phyloP scores from a whole-genome alignment of 176 grass and related monocot species.

The Carex cristatella region DNA sequence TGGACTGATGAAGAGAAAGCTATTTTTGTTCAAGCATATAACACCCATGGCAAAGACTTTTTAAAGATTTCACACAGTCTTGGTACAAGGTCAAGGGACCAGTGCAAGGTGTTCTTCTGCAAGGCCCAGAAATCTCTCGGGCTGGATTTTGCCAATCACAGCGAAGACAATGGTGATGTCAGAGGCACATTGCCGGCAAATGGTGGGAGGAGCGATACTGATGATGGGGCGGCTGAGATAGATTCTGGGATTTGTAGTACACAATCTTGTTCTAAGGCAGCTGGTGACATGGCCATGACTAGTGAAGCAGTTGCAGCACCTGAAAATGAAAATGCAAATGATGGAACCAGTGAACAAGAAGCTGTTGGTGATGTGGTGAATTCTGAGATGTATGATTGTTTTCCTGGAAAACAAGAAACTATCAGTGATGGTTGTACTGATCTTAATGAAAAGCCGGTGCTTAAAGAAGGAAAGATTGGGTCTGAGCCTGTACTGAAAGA shows the following conservation, averaged over 20 bases:
- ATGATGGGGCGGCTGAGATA: conserved; percentile 36
- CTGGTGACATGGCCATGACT: conserved; percentile 19
- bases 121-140: conserved; percentile 41
- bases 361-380: not conserved
- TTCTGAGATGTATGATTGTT: conserved; percentile 18
- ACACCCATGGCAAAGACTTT: conserved; percentile 43
- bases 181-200: not conserved
- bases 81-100: conserved; percentile 39
- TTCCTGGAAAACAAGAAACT: conserved; percentile 21
- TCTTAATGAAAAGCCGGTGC: conserved; percentile 14
- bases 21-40: conserved; percentile 35
- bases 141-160: conserved; percentile 30
- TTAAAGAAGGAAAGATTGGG: not conserved
- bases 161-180: not conserved
- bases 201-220: conserved; percentile 31
- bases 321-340: conserved; percentile 2
- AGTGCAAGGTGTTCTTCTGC: conserved; percentile 50
- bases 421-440: not conserved
- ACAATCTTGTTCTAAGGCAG: conserved; percentile 43
- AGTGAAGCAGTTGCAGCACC: conserved; percentile 21
- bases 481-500: not conserved
- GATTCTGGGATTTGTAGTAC: conserved; percentile 42
- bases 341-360: conserved; percentile 17
- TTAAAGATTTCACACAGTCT: conserved; percentile 31
- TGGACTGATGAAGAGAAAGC: conserved; percentile 47